Percentiles rank a stretch among this genome's conserved stretches.
Evolutionary conservation across 2,329 filamentous ascomycete species (phyloP).

Genomic region (Trichoderma sp.): DNA sequence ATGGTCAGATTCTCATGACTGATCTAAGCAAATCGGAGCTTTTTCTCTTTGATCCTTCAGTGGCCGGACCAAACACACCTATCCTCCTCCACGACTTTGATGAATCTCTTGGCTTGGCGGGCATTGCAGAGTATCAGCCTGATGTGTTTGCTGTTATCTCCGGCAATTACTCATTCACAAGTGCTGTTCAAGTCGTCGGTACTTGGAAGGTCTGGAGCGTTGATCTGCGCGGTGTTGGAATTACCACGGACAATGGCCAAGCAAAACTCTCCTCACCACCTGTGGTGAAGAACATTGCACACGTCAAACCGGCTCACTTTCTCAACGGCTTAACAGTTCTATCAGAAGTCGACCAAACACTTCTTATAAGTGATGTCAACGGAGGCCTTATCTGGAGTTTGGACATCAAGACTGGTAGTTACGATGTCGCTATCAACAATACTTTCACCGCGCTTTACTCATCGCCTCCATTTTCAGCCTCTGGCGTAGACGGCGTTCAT

Average conservation of each 20-base stretch:
- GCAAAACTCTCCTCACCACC: constrained; percentile 7
- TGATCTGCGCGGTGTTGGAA: constrained; percentile 30
- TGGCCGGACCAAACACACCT: constrained; percentile 23
- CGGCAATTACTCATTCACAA: constrained; percentile 31
- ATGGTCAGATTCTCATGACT: constrained; percentile 41
- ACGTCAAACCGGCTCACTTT: constrained; percentile 31
- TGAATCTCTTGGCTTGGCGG: constrained; percentile 32
- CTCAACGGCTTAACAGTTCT: constrained; percentile 33
- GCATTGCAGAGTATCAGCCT: constrained; percentile 39
- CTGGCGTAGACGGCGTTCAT: constrained; percentile 34
- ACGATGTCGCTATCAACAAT: constrained; percentile 32
- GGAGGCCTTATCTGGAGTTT: constrained; percentile 31
- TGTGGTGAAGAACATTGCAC: constrained; percentile 28
- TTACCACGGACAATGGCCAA: constrained; percentile 27
- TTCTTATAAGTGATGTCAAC: constrained; percentile 32
- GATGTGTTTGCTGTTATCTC: constrained; percentile 39
- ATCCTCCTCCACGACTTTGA: constrained; percentile 36
- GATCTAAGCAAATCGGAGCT: constrained; percentile 37
- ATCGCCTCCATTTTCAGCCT: constrained; percentile 20
- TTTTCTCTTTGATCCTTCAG: constrained; percentile 37
- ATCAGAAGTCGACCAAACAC: constrained; percentile 21
- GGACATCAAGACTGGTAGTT: constrained; percentile 30
- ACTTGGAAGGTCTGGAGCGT: constrained; percentile 31
- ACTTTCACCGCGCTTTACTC: constrained; percentile 28
- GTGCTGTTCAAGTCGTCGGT: constrained; percentile 23